Base-by-base conservation (phyloP, 805 yeast genomes). In the Candida dajiaensis region DNA sequence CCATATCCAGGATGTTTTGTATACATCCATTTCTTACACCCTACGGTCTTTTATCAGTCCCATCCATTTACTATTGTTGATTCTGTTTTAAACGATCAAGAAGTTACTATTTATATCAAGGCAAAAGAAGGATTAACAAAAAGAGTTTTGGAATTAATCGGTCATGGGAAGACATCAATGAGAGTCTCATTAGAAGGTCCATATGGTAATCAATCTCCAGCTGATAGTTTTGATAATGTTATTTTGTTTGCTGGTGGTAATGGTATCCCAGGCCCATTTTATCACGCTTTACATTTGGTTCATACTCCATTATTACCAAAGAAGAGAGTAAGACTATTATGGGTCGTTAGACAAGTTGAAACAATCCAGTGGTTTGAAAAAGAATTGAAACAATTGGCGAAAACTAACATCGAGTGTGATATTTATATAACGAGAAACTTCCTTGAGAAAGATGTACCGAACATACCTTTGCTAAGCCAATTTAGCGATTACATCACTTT, bases 61-160 rank as follows among this genome's bases (percentile, higher is more conserved):
- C 89, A 85, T 61, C 92, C 92, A 4, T 84, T 86, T 64, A 81
- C 90, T 1, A 62, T 77, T 7, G 66, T 77, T 37, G 71, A 71
- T 42, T 65, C 76, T 4, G 62, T 61, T 7, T 61, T 65, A 2
- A 62, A 67, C 39, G 65, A 66, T 35, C 65, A 68, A 49, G 62
- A 65, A 40, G 57, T 78, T 10, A 63, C 68, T 2, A 64, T 77
- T 42, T 72, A 67, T 52, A 70, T 77, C 55, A 78, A 75, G 56
- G 73, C 72, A 18, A 78, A 79, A 59, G 71, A 71, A n/a, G 89
- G 88, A 48, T 62, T 79, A 44, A 80, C 88, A 67, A 35, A 57
- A 59, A 20, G 61, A 63, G 42, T 50, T 72, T 13, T 28, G 54
- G 20, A 60, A 52, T 22, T 55, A 48, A 47, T 67, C 4, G 46